phyloP scores from a whole-genome alignment of 106 monocot species.

The Ottelia alismoides region DNA sequence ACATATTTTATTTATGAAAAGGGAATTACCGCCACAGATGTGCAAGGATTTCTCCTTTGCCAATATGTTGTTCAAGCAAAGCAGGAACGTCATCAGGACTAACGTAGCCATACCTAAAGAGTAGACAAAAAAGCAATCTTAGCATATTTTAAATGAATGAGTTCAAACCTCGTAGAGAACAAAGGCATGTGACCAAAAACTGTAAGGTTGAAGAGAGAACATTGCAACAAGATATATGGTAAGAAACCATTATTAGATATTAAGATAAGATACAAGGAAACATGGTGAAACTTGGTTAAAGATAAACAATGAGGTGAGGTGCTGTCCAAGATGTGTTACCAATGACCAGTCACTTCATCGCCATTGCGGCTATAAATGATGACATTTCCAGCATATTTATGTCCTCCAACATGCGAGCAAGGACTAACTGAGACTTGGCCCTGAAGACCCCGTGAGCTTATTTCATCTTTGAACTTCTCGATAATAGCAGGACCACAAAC shows the following conservation, averaged over 20 bases:
- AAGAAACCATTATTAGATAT: too few relatives aligned
- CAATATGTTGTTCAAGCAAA: slow-evolving; percentile 78
- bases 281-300: too few relatives aligned
- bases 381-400: slow-evolving; percentile 97
- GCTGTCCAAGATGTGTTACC: too few relatives aligned
- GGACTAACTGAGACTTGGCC: slow-evolving; percentile 56
- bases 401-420: slow-evolving; percentile 93
- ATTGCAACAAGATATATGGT: too few relatives aligned
- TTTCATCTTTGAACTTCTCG: slow-evolving; percentile 76
- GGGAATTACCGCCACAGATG: slow-evolving; percentile 65
- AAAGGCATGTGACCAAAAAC: too few relatives aligned
- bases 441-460: slow-evolving; percentile 41
- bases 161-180: too few relatives aligned
- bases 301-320: too few relatives aligned
- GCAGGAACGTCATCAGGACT: slow-evolving; percentile 73
- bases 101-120: slow-evolving; percentile 88
- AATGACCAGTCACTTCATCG: slow-evolving; percentile 73
- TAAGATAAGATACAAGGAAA: too few relatives aligned
- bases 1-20: too few relatives aligned
- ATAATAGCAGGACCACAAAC: slow-evolving; percentile 79
- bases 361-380: slow-evolving; percentile 51
- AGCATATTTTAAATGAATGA: too few relatives aligned
- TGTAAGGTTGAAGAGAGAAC: too few relatives aligned
- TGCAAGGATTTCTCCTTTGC: slow-evolving; percentile 62
- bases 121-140: too few relatives aligned